Evolutionary conservation across 1,284 basidiomycete species (phyloP).

Genomic region (Wallemia mellicola): DNA sequence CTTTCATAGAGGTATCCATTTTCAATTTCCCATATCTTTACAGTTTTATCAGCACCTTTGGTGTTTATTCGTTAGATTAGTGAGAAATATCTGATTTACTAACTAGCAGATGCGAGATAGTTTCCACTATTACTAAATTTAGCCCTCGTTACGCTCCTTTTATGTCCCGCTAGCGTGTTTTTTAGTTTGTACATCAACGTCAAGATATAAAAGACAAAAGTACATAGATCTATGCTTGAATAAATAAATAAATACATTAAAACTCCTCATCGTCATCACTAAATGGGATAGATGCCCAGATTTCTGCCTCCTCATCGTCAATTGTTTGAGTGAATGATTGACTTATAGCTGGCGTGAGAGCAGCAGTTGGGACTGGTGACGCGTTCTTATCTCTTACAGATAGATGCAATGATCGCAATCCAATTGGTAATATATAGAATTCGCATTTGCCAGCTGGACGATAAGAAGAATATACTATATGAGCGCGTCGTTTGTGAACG

Average conservation of each 20-base stretch:
- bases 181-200: constrained; percentile 8
- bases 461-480: neutral
- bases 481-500: neutral
- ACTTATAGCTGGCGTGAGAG: neutral
- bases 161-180: constrained; percentile 18
- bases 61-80: neutral
- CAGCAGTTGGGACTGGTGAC: neutral
- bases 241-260: neutral
- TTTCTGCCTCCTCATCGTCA: neutral
- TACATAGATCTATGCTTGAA: neutral
- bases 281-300: neutral
- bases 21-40: constrained; percentile 14
- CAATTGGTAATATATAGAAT: neutral
- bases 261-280: neutral
- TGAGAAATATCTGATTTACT: constrained; percentile 3
- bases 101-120: constrained; percentile 17
- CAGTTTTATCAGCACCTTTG: constrained; percentile 16
- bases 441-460: neutral
- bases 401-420: neutral
- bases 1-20: neutral
- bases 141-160: constrained; percentile 16
- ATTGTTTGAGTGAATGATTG: neutral
- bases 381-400: neutral
- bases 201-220: neutral
- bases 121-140: constrained; percentile 19